Conservation (phyloP, 805 yeast species). For the Candida parachauliodes region DNA sequence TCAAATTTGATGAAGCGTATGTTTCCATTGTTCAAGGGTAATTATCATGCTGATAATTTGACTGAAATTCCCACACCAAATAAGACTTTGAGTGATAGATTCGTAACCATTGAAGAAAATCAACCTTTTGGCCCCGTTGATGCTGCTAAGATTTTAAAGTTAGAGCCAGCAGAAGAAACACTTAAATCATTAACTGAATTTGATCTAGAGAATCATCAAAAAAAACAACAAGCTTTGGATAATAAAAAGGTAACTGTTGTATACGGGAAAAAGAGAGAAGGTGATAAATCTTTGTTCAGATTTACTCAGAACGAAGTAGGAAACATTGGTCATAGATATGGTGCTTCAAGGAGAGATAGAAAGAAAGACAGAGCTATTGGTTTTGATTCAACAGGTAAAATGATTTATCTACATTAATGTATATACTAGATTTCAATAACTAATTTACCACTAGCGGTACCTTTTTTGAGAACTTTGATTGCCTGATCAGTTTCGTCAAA, state of each 20-base stretch:
- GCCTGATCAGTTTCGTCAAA: slow-evolving; percentile 53
- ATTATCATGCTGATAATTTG: slow-evolving; percentile 59
- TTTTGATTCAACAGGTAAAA: slow-evolving; percentile 65
- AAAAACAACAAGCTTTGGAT: slow-evolving; percentile 12
- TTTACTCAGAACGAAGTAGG: slow-evolving; percentile 81
- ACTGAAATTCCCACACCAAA: slow-evolving; percentile 93
- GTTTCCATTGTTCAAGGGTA: slow-evolving; percentile 66
- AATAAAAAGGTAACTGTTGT: slow-evolving; percentile 29
- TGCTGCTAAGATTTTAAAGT: slow-evolving; percentile 78
- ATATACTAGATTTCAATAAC: slow-evolving; percentile 30
- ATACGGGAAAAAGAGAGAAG: slow-evolving; percentile 57
- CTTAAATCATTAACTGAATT: slow-evolving; percentile 61
- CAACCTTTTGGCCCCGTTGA: slow-evolving; percentile 96
- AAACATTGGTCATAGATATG: slow-evolving; percentile 85
- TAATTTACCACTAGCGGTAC: slow-evolving; percentile 64
- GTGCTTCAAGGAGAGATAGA: slow-evolving; percentile 83
- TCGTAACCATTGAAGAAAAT: slow-evolving; percentile 86
- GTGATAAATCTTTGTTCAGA: slow-evolving; percentile 69
- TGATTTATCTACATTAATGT: slow-evolving; percentile 33
- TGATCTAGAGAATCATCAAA: slow-evolving; percentile 16
- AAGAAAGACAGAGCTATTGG: slow-evolving; percentile 78
- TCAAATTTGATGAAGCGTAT: slow-evolving; percentile 63
- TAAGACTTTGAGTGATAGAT: slow-evolving; percentile 76
- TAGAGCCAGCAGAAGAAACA: slow-evolving; percentile 85
- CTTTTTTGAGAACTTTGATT: slow-evolving; percentile 40